Evolutionary conservation across 2,329 filamentous ascomycete species (phyloP), one percentile per base, ranked within the genome.

Genomic region (Pyrenochaeta sp.): DNA sequence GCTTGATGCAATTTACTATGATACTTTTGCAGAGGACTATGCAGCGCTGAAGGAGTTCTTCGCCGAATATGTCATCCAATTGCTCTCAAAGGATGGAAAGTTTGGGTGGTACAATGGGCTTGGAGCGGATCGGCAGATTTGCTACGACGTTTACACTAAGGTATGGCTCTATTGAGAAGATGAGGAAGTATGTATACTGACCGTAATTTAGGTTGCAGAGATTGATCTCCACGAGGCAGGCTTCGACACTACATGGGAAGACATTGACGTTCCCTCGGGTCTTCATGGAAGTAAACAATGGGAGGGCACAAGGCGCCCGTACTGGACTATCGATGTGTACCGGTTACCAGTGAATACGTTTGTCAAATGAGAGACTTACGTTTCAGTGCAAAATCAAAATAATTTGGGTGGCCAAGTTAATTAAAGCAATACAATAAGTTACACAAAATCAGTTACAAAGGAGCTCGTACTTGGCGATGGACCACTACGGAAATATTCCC

Each of bases 1-100:
- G 12, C 93, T 94, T 72, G 91, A 96, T 73, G 91, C 90, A 28
- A 92, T 78, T 30, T 78, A 78, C 67, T 78, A 77, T 55, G 75
- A 78, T 51, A 78, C 75, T 1, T 78, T 77, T 50, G 75, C 74
- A 2, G 75, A 78, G 55, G 72, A 76, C 52, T 78, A 78, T 53
- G 64, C 58, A 5, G 74, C 74, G n/a, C 64, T 77, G 12, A 76
- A 71, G 58, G 74, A 76, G 54, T 78, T 77, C 55, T 77, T 77
- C 50, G 62, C 71, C 3, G 74, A 77, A 44, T 76, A 77, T 34
- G 75, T 78, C 3, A 65, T 76, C 51, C 67, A 71, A 61, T 60
- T 78, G 4, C 61, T 78, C 30, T 69, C 72, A 1, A 64, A 66
- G 8, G 66, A 72, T 37, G 75, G 75, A 22, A 71, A 69, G 54